Conservation (phyloP, 2,329 filamentous ascomycete genomes). For the Westerdykella aurantiaca region DNA sequence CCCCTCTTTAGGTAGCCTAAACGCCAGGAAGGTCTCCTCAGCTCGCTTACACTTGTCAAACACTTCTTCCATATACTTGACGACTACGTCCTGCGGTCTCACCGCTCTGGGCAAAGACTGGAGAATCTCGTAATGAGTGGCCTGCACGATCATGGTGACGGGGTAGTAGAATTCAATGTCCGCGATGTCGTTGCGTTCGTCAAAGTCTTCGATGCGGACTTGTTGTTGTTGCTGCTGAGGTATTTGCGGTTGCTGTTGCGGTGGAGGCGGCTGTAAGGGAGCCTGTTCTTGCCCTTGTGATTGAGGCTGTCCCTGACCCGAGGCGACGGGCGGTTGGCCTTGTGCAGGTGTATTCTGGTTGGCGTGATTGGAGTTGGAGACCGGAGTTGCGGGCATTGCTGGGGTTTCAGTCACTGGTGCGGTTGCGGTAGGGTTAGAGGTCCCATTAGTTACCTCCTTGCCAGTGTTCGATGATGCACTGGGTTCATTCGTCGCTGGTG, state of each 20-base stretch:
- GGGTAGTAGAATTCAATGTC: slow-evolving; percentile 59
- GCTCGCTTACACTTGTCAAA: slow-evolving; percentile 54
- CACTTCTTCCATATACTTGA: slow-evolving; percentile 36
- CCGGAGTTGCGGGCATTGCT: slow-evolving; percentile 7
- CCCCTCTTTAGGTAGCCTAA: slow-evolving; percentile 47
- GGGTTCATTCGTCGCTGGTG: slow-evolving; percentile 18
- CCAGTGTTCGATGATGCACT: neutral
- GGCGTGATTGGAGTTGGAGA: neutral
- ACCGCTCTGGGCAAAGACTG: slow-evolving; percentile 53
- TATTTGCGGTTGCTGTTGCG: neutral
- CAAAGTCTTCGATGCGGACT: slow-evolving; percentile 32
- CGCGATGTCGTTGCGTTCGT: slow-evolving; percentile 43
- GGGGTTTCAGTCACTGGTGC: neutral
- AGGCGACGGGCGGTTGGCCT: neutral
- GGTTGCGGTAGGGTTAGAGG: slow-evolving; percentile 3
- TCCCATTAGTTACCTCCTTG: slow-evolving; percentile 5
- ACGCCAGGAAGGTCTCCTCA: slow-evolving; percentile 51
- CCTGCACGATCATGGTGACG: slow-evolving; percentile 57
- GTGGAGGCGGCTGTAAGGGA: slow-evolving; percentile 4
- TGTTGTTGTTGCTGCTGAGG: slow-evolving; percentile 4
- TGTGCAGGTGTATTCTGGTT: neutral
- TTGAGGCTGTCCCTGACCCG: slow-evolving; percentile 13
- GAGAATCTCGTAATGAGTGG: slow-evolving; percentile 47
- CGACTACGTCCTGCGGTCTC: slow-evolving; percentile 38
- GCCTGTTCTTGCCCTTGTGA: slow-evolving; percentile 21